Percentiles rank a stretch among this genome's conserved stretches.
phyloP scores from a whole-genome alignment of 2,329 filamentous ascomycete genomes.

The Beauveria bassiana region DNA sequence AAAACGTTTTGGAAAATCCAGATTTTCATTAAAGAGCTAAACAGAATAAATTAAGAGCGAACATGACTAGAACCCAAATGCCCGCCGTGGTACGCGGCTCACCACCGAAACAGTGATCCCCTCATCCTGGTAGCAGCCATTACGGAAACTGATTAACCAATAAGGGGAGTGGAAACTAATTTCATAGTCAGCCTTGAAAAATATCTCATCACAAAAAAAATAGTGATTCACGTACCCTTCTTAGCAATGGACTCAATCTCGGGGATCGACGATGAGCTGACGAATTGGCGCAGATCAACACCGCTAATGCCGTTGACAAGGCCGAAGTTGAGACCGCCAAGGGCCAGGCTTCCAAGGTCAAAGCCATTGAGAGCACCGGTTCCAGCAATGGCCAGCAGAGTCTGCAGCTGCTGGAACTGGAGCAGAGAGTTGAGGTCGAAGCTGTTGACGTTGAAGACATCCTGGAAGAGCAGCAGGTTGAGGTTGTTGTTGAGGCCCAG shows the following conservation, averaged over 20 bases:
- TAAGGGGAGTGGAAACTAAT: conserved; percentile 9
- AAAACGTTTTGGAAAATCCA: background rate
- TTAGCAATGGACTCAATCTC: conserved; percentile 23
- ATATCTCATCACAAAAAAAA: background rate
- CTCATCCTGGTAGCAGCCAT: background rate
- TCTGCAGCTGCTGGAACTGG: conserved; percentile 34
- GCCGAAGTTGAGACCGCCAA: conserved; percentile 23
- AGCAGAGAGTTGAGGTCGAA: conserved; percentile 35
- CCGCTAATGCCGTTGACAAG: conserved; percentile 21
- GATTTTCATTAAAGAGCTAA: conserved; percentile 2
- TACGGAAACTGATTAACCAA: background rate
- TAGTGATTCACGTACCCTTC: conserved; percentile 15
- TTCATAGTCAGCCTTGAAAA: background rate
- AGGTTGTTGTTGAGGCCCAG: conserved; percentile 36
- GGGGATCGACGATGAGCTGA: conserved; percentile 20
- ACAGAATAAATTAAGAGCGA: background rate
- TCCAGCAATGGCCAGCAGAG: conserved; percentile 25
- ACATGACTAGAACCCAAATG: background rate
- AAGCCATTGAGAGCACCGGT: conserved; percentile 24
- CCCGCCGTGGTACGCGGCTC: background rate
- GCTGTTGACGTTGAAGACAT: conserved; percentile 31
- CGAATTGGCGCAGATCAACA: conserved; percentile 23
- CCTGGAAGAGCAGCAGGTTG: conserved; percentile 35
- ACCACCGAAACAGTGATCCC: background rate
- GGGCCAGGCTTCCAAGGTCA: conserved; percentile 20